A percentile compares a stretch with the other conserved stretches of the same genome.
These are phyloP conservation scores for Fusarium ambrosium DNA, from an alignment of 2,329 filamentous ascomycete species.

Conservation along the genomic window DNA sequence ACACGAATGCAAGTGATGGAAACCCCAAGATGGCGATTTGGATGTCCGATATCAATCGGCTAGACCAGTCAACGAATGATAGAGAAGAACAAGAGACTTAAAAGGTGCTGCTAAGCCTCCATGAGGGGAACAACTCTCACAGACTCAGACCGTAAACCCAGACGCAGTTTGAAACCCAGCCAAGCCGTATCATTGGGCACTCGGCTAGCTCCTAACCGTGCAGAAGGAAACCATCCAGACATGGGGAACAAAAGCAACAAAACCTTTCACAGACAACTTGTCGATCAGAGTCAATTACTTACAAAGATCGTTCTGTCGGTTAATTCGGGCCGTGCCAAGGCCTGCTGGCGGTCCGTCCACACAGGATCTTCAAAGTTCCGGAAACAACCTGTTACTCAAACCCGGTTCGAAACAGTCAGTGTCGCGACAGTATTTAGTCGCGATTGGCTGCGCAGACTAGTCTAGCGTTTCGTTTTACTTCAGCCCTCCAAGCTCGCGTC, in stretches of 20 bases:
- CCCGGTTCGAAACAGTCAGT: not conserved
- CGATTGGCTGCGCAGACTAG: not conserved
- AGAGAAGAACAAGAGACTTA: not conserved
- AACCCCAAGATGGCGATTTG: not conserved
- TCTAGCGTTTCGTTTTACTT: not conserved
- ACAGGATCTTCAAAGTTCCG: not conserved
- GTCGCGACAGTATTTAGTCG: not conserved
- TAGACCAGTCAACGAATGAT: not conserved
- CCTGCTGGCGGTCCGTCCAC: not conserved
- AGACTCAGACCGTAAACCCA: not conserved
- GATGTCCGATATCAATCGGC: not conserved
- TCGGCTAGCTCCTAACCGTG: not conserved
- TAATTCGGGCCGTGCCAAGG: not conserved
- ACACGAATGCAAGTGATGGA: not conserved
- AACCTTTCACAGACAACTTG: not conserved
- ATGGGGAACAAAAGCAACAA: not conserved
- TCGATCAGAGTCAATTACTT: not conserved
- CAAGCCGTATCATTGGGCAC: not conserved
- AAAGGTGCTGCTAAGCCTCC: not conserved
- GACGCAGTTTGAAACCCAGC: not conserved
- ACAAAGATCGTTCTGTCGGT: not conserved
- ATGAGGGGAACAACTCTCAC: not conserved
- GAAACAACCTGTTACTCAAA: not conserved
- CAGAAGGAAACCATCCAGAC: not conserved
- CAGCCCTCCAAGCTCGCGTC: not conserved